A percentile compares a stretch with the other conserved stretches of the same genome.
Evolutionary conservation across 2,329 filamentous ascomycete species (phyloP).

Genomic region (Aspergillus sp.): DNA sequence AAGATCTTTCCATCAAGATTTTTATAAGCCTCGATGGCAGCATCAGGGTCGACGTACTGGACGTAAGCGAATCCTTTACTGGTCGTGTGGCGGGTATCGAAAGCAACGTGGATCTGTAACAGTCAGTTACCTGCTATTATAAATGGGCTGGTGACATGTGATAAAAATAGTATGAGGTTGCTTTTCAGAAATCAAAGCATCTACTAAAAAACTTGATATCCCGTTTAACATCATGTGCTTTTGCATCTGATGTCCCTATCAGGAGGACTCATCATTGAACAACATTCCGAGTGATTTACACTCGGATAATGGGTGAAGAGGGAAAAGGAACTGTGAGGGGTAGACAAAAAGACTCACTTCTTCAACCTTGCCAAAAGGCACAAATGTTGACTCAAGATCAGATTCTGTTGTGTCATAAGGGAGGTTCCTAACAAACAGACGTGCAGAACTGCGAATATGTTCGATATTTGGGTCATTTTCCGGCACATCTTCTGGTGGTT

Average conservation of each 20-base stretch:
- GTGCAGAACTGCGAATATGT: slow-evolving; percentile 61
- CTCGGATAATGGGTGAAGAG: neutral
- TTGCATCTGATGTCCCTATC: slow-evolving; percentile 99
- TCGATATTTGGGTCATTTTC: slow-evolving; percentile 43
- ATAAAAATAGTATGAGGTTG: slow-evolving; percentile 12
- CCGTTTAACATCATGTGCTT: slow-evolving; percentile 77
- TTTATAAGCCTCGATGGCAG: slow-evolving; percentile 71
- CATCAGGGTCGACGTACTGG: slow-evolving; percentile 62
- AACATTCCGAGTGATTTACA: slow-evolving; percentile 20
- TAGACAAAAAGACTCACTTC: slow-evolving; percentile 60
- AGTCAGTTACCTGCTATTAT: slow-evolving; percentile 32
- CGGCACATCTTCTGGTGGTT: slow-evolving; percentile 7
- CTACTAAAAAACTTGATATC: slow-evolving; percentile 98
- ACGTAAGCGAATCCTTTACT: slow-evolving; percentile 90
- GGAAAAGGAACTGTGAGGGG: slow-evolving; percentile 6
- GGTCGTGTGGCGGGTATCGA: slow-evolving; percentile 58
- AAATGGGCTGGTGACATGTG: neutral
- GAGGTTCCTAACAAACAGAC: slow-evolving; percentile 83
- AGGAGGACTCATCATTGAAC: slow-evolving; percentile 80
- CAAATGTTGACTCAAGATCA: slow-evolving; percentile 65
- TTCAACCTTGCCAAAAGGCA: slow-evolving; percentile 63
- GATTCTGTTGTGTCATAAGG: slow-evolving; percentile 71
- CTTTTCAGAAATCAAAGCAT: slow-evolving; percentile 85
- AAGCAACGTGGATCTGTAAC: slow-evolving; percentile 73
- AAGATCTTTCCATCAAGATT: slow-evolving; percentile 76